phyloP scores from a whole-genome alignment of 305 asterid species.

The Rubia balearica region DNA sequence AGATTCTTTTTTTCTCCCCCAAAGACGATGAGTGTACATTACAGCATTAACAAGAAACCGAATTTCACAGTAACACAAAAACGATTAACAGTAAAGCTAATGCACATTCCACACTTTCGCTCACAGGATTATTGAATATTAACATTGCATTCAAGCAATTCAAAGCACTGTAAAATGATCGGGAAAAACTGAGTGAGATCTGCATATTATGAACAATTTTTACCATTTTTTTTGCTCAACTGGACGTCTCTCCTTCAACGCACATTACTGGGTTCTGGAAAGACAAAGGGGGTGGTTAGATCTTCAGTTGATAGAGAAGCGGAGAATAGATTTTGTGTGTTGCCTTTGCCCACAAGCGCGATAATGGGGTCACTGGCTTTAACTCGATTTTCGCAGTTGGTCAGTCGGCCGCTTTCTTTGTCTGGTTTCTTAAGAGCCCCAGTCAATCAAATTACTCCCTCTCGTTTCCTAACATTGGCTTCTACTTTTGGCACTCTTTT shows the following conservation, averaged over 20 bases:
- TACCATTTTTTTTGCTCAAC: constrained; percentile 3
- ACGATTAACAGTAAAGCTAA: not conserved
- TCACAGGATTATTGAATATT: not conserved
- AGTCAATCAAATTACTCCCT: not conserved
- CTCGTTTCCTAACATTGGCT: too few species aligned
- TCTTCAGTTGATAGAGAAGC: constrained; percentile 4
- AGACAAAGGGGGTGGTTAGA: not conserved
- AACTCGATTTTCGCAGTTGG: not conserved
- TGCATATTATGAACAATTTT: not conserved
- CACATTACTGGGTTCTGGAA: constrained; percentile 3
- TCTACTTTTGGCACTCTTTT: too few species aligned
- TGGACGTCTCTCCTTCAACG: not conserved
- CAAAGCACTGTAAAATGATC: not conserved
- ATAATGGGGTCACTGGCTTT: not conserved
- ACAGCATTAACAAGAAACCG: not conserved
- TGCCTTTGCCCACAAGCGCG: not conserved
- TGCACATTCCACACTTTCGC: too few species aligned
- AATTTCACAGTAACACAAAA: not conserved
- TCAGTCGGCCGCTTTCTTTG: not conserved
- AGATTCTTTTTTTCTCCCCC: not conserved
- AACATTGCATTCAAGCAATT: not conserved
- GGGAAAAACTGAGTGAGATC: not conserved
- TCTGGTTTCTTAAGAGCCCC: not conserved
- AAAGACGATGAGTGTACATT: not conserved
- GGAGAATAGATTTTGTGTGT: not conserved